Percentiles rank a stretch among this genome's conserved stretches.
Evolutionary conservation across 2,329 filamentous ascomycete species (phyloP).

Genomic region (Corynespora cassiicola): DNA sequence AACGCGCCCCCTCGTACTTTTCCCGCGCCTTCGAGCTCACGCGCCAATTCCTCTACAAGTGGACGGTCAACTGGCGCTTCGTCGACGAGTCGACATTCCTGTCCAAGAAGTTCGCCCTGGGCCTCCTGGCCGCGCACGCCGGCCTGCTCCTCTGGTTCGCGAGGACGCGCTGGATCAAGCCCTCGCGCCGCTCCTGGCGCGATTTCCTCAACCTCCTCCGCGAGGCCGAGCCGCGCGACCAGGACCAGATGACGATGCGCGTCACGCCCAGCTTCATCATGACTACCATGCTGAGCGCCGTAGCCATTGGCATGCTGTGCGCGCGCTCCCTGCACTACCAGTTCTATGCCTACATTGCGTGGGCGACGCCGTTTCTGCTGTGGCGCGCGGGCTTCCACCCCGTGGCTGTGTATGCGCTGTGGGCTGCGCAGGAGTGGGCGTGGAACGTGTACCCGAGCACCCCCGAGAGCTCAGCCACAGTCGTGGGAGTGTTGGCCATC

Average conservation of each 20-base stretch:
- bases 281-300: constrained; percentile 77
- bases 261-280: constrained; percentile 77
- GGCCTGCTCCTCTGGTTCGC: constrained; percentile 72
- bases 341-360: constrained; percentile 91
- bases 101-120: constrained; percentile 70
- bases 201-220: constrained; percentile 60
- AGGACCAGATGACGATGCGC: constrained; percentile 61
- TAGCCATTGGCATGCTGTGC: constrained; percentile 81
- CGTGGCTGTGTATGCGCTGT: constrained; percentile 70
- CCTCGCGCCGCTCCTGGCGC: constrained; percentile 65
- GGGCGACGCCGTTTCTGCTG: constrained; percentile 85
- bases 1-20: constrained; percentile 74
- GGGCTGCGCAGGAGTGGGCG: constrained; percentile 84
- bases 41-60: constrained; percentile 91
- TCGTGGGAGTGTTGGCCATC: constrained; percentile 72
- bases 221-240: constrained; percentile 54
- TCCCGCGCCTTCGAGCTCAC: constrained; percentile 88
- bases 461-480: constrained; percentile 66
- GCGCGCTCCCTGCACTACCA: constrained; percentile 92
- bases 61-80: constrained; percentile 99
- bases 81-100: constrained; percentile 84
- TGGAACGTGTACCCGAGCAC: constrained; percentile 96
- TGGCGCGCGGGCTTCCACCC: constrained; percentile 79
- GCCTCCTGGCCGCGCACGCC: constrained; percentile 70
- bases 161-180: constrained; percentile 73